phyloP scores from a whole-genome alignment of 192 early-diverging fungal species.

The Linnemannia zychae region DNA sequence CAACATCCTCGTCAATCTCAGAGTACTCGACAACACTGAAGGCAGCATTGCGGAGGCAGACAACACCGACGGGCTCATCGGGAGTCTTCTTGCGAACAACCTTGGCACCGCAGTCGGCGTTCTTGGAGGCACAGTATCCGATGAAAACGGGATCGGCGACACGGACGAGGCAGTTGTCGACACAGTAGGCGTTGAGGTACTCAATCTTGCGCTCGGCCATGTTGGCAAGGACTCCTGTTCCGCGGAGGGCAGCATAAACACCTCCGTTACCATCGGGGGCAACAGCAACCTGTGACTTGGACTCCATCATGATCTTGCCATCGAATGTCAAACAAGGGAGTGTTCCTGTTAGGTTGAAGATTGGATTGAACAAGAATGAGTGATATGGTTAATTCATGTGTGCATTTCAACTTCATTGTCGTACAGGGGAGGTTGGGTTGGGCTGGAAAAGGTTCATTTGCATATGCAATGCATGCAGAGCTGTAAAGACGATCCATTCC shows the following conservation, averaged over 20 bases:
- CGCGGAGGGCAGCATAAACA: constrained; percentile 91
- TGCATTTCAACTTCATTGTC: background rate
- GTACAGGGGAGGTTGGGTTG: constrained; percentile 6
- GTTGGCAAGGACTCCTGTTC: constrained; percentile 83
- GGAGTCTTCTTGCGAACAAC: constrained; percentile 89
- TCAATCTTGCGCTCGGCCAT: constrained; percentile 84
- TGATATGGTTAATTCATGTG: background rate
- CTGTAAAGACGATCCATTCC: background rate
- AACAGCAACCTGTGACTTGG: constrained; percentile 77
- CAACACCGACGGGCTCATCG: constrained; percentile 93
- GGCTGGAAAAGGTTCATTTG: background rate
- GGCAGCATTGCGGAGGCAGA: constrained; percentile 87
- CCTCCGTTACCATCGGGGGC: constrained; percentile 94
- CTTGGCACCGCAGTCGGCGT: constrained; percentile 94
- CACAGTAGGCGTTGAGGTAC: constrained; percentile 94
- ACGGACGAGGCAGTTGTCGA: constrained; percentile 97
- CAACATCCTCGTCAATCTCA: constrained; percentile 84
- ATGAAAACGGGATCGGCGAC: constrained; percentile 97
- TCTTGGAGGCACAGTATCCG: constrained; percentile 88
- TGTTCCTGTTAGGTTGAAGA: constrained; percentile 72
- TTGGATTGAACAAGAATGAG: background rate
- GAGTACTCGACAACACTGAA: constrained; percentile 95
- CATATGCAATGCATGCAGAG: background rate
- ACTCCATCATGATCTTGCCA: constrained; percentile 92
- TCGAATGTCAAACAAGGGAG: constrained; percentile 92